Evolutionary conservation across 352 stramenopile species (phyloP).

Genomic region (Stramenopiles sp.): DNA sequence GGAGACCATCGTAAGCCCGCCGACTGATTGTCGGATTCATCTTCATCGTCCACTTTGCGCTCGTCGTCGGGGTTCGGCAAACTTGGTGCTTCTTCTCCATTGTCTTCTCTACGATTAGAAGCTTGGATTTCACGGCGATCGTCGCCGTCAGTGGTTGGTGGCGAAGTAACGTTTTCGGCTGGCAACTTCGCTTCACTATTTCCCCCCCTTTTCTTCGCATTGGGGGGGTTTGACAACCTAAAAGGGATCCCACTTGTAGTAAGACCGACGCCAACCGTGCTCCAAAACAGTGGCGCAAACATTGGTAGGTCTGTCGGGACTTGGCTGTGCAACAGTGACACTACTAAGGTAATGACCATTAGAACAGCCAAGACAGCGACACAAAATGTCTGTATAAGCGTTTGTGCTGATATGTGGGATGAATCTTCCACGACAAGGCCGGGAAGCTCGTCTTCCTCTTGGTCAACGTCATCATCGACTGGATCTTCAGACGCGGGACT

Average conservation of each 20-base stretch:
- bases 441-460: too few relatives aligned
- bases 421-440: too few relatives aligned
- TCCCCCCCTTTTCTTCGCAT: too few relatives aligned
- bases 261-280: background rate
- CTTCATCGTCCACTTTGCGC: background rate
- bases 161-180: too few relatives aligned
- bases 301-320: background rate
- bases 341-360: background rate
- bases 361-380: background rate
- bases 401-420: background rate
- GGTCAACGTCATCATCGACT: background rate
- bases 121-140: too few relatives aligned
- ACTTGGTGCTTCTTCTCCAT: background rate
- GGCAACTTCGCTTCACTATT: too few relatives aligned
- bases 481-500: background rate
- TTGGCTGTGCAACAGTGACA: background rate
- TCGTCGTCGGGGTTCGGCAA: background rate
- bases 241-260: background rate
- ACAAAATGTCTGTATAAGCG: background rate
- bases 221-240: too few relatives aligned
- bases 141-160: too few relatives aligned
- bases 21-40: background rate
- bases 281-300: background rate
- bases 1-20: background rate
- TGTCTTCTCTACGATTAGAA: too few relatives aligned